Conservation (phyloP, 768 basidiomycete genomes). For the Hericium erinaceus region DNA sequence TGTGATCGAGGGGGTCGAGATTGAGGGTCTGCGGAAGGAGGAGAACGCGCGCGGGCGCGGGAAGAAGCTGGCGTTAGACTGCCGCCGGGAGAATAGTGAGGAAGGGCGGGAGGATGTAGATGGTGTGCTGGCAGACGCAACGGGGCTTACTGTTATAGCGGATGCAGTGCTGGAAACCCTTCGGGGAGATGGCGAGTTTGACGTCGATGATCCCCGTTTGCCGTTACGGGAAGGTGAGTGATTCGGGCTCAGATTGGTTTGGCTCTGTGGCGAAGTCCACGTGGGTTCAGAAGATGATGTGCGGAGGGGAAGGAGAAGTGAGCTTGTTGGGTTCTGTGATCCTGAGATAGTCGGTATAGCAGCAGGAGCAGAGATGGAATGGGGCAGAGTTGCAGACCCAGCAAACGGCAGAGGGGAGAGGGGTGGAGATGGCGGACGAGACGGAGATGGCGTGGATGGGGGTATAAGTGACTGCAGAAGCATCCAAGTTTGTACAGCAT, state of each 20-base stretch:
- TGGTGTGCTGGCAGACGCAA: conserved; percentile 6
- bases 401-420: conserved; percentile 15
- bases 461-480: conserved; percentile 47
- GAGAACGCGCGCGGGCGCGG: conserved; percentile 18
- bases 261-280: conserved; percentile 7
- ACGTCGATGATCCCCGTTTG: not conserved
- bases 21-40: conserved; percentile 36
- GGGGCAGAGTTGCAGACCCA: conserved; percentile 19
- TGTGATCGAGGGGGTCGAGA: conserved; percentile 25
- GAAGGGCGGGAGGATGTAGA: conserved; percentile 6
- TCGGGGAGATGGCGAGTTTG: conserved; percentile 11
- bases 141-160: conserved; percentile 3
- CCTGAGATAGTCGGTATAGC: conserved; percentile 22
- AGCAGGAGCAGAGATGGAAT: conserved; percentile 35
- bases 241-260: not conserved
- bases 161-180: conserved; percentile 5
- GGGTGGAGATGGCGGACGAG: conserved; percentile 16
- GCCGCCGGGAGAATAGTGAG: conserved; percentile 10
- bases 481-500: conserved; percentile 59
- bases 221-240: conserved; percentile 2
- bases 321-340: too few relatives aligned
- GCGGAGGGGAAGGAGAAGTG: conserved; percentile 7
- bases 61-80: conserved; percentile 8
- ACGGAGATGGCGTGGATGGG: conserved; percentile 26
- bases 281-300: conserved; percentile 21